A percentile compares a stretch with the other conserved stretches of the same genome.
Conservation (phyloP, 2,329 filamentous ascomycete species). For the Sphaceloma murrayae region DNA sequence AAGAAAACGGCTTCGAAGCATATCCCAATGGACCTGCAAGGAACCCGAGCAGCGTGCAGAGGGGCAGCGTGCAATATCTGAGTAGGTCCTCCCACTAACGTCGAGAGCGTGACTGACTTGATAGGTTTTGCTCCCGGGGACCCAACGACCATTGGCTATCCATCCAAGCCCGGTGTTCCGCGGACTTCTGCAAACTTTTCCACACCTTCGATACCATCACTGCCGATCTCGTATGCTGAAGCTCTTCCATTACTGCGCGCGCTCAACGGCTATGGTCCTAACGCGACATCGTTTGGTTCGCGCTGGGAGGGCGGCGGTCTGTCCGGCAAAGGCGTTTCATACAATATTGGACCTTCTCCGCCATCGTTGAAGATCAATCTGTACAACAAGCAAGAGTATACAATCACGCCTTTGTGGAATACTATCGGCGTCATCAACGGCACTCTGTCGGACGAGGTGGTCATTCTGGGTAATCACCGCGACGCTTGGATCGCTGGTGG, state of each 20-base stretch:
- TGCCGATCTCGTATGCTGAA: slow-evolving; percentile 83
- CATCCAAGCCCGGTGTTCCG: slow-evolving; percentile 79
- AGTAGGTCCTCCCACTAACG: slow-evolving; percentile 27
- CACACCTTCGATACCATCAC: slow-evolving; percentile 77
- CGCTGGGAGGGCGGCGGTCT: slow-evolving; percentile 67
- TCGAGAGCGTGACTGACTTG: slow-evolving; percentile 10
- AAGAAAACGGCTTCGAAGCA: slow-evolving; percentile 64
- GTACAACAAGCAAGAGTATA: slow-evolving; percentile 42
- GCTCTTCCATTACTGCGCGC: slow-evolving; percentile 80
- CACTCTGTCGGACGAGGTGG: slow-evolving; percentile 70
- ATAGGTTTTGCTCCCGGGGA: slow-evolving; percentile 54
- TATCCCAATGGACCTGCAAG: slow-evolving; percentile 84
- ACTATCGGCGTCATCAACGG: slow-evolving; percentile 90
- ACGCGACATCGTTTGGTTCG: slow-evolving; percentile 61
- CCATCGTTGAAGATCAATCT: slow-evolving; percentile 49
- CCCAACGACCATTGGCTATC: slow-evolving; percentile 87
- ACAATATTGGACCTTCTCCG: slow-evolving; percentile 77
- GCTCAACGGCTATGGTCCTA: slow-evolving; percentile 78
- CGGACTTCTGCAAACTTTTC: slow-evolving; percentile 59
- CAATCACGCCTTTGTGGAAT: slow-evolving; percentile 50
- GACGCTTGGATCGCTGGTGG: slow-evolving; percentile 87
- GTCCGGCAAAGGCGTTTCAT: slow-evolving; percentile 68
- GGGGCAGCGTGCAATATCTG: slow-evolving; percentile 65
- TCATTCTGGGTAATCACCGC: slow-evolving; percentile 85
- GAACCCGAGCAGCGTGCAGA: slow-evolving; percentile 76